Evolutionary conservation across 1,284 basidiomycete genomes (phyloP).

Genomic region (Puccinia hordei): DNA sequence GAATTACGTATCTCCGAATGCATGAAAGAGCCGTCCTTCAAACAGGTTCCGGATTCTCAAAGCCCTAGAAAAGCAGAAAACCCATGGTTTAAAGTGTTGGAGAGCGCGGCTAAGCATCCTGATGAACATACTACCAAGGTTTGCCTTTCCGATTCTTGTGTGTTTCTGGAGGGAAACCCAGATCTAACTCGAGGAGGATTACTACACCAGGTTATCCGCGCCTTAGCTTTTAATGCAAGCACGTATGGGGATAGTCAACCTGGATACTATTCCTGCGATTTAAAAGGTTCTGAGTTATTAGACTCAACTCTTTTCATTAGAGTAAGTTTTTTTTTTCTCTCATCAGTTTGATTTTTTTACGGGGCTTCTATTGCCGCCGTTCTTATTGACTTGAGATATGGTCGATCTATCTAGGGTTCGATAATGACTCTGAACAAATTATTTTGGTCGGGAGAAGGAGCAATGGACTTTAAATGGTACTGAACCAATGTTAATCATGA

Average conservation of each 20-base stretch:
- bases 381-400: not conserved
- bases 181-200: not conserved
- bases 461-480: conserved; percentile 17
- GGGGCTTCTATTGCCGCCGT: no score
- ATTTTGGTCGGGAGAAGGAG: not conserved
- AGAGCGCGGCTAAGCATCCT: conserved; percentile 30
- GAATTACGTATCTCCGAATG: conserved; percentile 28
- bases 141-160: conserved; percentile 1
- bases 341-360: not conserved
- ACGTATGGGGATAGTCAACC: conserved; percentile 7
- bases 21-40: conserved; percentile 22
- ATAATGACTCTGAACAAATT: conserved; percentile 42
- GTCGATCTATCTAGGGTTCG: conserved; percentile 8
- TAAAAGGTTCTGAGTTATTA: conserved; percentile 31
- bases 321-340: conserved; percentile 14
- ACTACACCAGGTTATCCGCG: conserved; percentile 14
- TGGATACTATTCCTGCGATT: conserved; percentile 32
- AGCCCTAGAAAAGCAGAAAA: not conserved
- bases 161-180: not conserved
- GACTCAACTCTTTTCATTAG: conserved; percentile 24
- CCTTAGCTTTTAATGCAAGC: conserved; percentile 16
- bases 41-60: not conserved
- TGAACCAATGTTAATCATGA: not conserved
- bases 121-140: conserved; percentile 50
- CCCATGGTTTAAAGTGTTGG: conserved; percentile 31